These are phyloP conservation scores for Glycine tomentella DNA, from an alignment of 306 rosid species.

Conservation along the genomic window DNA sequence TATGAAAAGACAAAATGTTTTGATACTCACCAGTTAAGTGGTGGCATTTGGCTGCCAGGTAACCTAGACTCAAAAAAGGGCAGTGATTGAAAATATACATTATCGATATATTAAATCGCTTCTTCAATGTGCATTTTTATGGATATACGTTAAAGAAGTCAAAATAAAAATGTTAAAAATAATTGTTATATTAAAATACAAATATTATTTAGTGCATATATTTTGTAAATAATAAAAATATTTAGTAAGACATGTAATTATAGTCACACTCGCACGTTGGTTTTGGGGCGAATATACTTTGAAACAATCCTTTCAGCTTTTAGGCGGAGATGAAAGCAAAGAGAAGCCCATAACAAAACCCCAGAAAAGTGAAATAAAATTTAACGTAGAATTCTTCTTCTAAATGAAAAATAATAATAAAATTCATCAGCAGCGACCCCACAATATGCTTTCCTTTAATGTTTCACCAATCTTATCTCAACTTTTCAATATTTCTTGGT, in stretches of 20 bases:
- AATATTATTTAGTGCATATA: neutral
- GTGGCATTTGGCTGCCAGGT: conserved; percentile 22
- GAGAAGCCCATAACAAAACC: neutral
- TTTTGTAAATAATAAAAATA: neutral
- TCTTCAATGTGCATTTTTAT: neutral
- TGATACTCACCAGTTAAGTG: neutral
- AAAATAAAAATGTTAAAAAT: neutral
- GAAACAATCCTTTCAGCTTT: conserved; percentile 34
- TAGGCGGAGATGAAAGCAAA: conserved; percentile 16
- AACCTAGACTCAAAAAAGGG: conserved; percentile 21
- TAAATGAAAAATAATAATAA: neutral
- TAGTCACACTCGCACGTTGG: neutral
- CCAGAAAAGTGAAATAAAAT: neutral
- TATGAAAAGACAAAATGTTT: neutral
- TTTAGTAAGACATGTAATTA: neutral
- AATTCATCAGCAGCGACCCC: conserved; percentile 41
- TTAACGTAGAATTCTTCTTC: conserved; percentile 7
- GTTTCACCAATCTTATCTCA: conserved; percentile 37
- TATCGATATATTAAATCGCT: neutral
- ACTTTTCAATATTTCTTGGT: neutral
- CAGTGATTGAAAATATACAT: neutral
- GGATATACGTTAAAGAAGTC: neutral
- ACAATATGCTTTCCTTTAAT: conserved; percentile 30
- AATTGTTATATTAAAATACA: neutral
- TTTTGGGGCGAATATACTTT: neutral